These are phyloP conservation scores for Arthrobotrys pseudoclavata DNA, from an alignment of 2,329 filamentous ascomycete species.

Conservation along the genomic window DNA sequence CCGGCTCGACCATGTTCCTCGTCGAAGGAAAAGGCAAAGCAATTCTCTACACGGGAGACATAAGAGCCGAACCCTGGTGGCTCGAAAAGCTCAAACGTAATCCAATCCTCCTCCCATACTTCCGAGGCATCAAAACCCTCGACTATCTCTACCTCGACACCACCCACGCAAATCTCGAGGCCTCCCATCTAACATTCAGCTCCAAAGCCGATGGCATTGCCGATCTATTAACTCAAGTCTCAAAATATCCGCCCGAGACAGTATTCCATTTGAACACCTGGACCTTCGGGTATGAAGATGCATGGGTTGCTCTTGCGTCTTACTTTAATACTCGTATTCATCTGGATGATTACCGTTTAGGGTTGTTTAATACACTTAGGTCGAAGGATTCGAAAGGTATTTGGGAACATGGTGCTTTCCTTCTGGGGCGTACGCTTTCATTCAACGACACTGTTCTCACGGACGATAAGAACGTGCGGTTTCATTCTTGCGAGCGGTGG, in stretches of 20 bases:
- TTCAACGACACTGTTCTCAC: conserved; percentile 80
- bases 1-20: conserved; percentile 91
- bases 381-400: conserved; percentile 67
- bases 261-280: conserved; percentile 87
- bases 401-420: conserved; percentile 67
- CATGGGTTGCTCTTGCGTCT: conserved; percentile 84
- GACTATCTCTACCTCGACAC: conserved; percentile 92
- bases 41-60: conserved; percentile 89
- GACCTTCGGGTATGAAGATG: conserved; percentile 94
- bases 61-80: conserved; percentile 87
- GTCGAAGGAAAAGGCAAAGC: conserved; percentile 81
- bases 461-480: conserved; percentile 72
- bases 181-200: conserved; percentile 67
- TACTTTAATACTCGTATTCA: conserved; percentile 80
- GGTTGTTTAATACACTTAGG: conserved; percentile 77
- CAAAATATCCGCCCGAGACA: conserved; percentile 78
- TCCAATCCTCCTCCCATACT: conserved; percentile 81
- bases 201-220: conserved; percentile 79
- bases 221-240: conserved; percentile 79
- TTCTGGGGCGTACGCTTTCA: conserved; percentile 77
- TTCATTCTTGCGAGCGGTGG: conserved; percentile 89
- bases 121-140: conserved; percentile 75
- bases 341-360: conserved; percentile 83
- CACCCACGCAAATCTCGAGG: conserved; percentile 71
- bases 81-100: conserved; percentile 79